A percentile compares a stretch with the other conserved stretches of the same genome.
phyloP scores from a whole-genome alignment of 2,329 filamentous ascomycete species.

The Elsinoe perseae region DNA sequence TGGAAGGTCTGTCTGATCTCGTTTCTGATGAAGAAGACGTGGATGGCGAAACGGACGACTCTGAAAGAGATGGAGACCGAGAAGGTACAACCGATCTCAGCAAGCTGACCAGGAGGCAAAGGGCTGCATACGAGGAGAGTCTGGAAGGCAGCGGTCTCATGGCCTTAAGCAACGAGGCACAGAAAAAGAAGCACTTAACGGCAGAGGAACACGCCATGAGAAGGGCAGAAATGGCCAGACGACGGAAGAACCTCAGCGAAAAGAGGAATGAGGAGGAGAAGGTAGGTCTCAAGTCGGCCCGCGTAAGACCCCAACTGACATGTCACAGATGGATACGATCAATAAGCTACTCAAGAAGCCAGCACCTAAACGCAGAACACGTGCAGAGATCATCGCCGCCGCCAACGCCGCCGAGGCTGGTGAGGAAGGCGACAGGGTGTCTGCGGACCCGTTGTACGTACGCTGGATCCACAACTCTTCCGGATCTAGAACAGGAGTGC shows the following conservation, averaged over 20 bases:
- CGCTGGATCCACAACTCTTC: slow-evolving; percentile 63
- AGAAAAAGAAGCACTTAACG: slow-evolving; percentile 64
- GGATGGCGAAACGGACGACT: slow-evolving; percentile 35
- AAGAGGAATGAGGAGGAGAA: slow-evolving; percentile 75
- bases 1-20: slow-evolving; percentile 39
- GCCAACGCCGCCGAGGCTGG: slow-evolving; percentile 38
- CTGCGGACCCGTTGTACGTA: slow-evolving; percentile 53
- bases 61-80: slow-evolving; percentile 34
- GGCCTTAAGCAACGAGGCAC: slow-evolving; percentile 57
- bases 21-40: slow-evolving; percentile 30
- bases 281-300: slow-evolving; percentile 35
- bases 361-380: slow-evolving; percentile 57
- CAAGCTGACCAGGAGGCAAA: slow-evolving; percentile 62
- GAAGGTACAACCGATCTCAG: slow-evolving; percentile 53
- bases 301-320: slow-evolving; percentile 16
- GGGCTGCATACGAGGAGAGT: slow-evolving; percentile 44
- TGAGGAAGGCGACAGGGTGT: slow-evolving; percentile 30
- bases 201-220: slow-evolving; percentile 67
- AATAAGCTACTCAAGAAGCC: slow-evolving; percentile 84
- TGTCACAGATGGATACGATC: slow-evolving; percentile 73
- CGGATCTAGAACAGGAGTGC: slow-evolving; percentile 57
- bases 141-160: slow-evolving; percentile 32
- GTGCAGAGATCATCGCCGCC: slow-evolving; percentile 41
- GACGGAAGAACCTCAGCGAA: slow-evolving; percentile 65
- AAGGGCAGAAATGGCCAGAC: slow-evolving; percentile 63